Conservation (phyloP, 768 basidiomycete genomes). For the Naganishia antarctica region DNA sequence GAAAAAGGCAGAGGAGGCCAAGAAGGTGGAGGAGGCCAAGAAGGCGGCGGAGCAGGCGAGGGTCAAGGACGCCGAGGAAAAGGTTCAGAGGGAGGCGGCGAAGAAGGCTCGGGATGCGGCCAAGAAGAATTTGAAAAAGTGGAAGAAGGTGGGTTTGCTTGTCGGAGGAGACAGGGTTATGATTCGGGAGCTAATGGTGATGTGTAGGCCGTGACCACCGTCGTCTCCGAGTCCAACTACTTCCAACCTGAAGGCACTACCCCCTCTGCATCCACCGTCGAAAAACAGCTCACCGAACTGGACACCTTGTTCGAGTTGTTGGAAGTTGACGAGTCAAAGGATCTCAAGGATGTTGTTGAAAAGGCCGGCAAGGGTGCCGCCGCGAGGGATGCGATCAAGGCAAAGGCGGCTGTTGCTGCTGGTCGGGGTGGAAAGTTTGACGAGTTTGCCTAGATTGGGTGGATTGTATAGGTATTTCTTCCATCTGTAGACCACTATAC, state of each 20-base stretch:
- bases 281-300: conserved; percentile 51
- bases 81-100: conserved; percentile 51
- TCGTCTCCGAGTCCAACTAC: conserved; percentile 52
- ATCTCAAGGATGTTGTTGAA: conserved; percentile 50
- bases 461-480: no score
- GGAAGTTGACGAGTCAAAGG: conserved; percentile 51
- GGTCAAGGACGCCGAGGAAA: conserved; percentile 49
- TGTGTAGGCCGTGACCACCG: conserved; percentile 52
- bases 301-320: conserved; percentile 49
- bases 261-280: conserved; percentile 49
- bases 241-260: conserved; percentile 49
- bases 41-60: conserved; percentile 68
- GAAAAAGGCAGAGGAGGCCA: conserved; percentile 55
- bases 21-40: conserved; percentile 50
- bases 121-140: conserved; percentile 51
- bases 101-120: conserved; percentile 68
- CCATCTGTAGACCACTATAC: no score
- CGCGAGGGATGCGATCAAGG: conserved; percentile 44
- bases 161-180: no score
- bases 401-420: conserved; percentile 38
- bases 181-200: no score
- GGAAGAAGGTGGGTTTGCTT: conserved; percentile 66
- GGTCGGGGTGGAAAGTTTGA: conserved; percentile 18
- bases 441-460: not conserved
- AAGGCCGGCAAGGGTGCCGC: conserved; percentile 46